These are phyloP conservation scores for Ceratobasidium sp. DNA, from an alignment of 1,284 basidiomycete genomes.

Conservation along the genomic window DNA sequence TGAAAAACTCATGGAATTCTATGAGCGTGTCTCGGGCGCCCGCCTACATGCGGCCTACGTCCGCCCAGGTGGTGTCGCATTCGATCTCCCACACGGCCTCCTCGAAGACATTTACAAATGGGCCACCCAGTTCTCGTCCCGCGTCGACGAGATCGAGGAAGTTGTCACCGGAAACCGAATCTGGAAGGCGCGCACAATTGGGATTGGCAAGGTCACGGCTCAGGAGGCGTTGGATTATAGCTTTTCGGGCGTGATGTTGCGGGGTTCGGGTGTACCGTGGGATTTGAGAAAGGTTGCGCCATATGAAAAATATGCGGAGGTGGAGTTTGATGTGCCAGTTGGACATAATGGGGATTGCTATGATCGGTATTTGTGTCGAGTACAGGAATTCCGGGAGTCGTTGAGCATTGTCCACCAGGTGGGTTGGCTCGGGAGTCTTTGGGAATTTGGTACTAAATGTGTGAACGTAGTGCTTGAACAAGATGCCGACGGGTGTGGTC, in stretches of 20 bases:
- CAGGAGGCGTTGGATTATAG: slow-evolving; percentile 93
- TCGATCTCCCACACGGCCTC: slow-evolving; percentile 95
- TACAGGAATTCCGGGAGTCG: slow-evolving; percentile 97
- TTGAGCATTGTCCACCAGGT: slow-evolving; percentile 89
- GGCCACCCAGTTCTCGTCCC: slow-evolving; percentile 92
- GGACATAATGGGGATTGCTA: slow-evolving; percentile 98
- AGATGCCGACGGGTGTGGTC: slow-evolving; percentile 93
- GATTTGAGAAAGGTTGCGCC: slow-evolving; percentile 92
- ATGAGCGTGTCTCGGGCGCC: slow-evolving; percentile 98
- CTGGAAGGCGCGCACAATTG: slow-evolving; percentile 96
- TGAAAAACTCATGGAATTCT: slow-evolving; percentile 99
- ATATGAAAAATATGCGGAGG: slow-evolving; percentile 98
- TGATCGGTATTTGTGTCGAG: slow-evolving; percentile 94
- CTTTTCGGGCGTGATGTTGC: slow-evolving; percentile 97
- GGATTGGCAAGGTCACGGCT: slow-evolving; percentile 90
- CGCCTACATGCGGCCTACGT: slow-evolving; percentile 98
- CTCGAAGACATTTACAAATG: slow-evolving; percentile 98
- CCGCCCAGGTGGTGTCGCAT: slow-evolving; percentile 97
- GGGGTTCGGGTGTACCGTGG: slow-evolving; percentile 95
- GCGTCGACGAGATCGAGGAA: slow-evolving; percentile 98
- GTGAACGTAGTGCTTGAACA: slow-evolving; percentile 82
- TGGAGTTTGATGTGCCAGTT: slow-evolving; percentile 97
- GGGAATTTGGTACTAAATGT: slow-evolving; percentile 16
- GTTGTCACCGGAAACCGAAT: slow-evolving; percentile 98
- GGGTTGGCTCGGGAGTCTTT: slow-evolving; percentile 40